Conservation (phyloP, 208 protist genomes). For the Novymonas esmeraldas region DNA sequence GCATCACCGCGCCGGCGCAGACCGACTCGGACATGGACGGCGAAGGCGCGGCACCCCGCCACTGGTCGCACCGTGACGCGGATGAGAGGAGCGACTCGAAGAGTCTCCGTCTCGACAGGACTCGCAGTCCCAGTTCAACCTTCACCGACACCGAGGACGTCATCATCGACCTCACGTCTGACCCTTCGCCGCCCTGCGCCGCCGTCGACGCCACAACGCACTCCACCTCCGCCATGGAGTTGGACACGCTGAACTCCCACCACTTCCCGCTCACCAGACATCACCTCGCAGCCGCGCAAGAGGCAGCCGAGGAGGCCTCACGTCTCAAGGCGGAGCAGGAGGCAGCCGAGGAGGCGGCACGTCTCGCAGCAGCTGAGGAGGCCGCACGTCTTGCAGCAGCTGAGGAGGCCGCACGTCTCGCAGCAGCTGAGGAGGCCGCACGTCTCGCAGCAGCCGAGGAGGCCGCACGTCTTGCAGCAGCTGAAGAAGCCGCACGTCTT, state of each 20-base stretch:
- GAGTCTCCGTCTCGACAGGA: not conserved
- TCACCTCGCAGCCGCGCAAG: not conserved
- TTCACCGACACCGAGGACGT: not conserved
- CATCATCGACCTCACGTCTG: not conserved
- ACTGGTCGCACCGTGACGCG: too few species aligned
- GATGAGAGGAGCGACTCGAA: not conserved
- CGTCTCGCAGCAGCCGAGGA: not conserved
- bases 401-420: slow-evolving; percentile 7
- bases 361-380: not conserved
- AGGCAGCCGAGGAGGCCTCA: not conserved
- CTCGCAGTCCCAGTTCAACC: not conserved
- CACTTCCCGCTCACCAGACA: not conserved
- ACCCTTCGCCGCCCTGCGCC: too few species aligned
- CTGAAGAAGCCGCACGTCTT: not conserved
- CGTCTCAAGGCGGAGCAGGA: not conserved
- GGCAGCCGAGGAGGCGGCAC: not conserved
- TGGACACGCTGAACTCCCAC: too few species aligned
- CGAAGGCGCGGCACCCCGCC: too few species aligned
- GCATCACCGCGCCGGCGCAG: too few species aligned
- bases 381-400: too few species aligned
- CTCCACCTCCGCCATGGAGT: too few species aligned
- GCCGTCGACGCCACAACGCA: too few species aligned
- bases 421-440: not conserved
- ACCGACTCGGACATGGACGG: too few species aligned
- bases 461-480: not conserved